Base-by-base conservation (phyloP, 2,329 filamentous ascomycete species). In the Orbilia javanica region DNA sequence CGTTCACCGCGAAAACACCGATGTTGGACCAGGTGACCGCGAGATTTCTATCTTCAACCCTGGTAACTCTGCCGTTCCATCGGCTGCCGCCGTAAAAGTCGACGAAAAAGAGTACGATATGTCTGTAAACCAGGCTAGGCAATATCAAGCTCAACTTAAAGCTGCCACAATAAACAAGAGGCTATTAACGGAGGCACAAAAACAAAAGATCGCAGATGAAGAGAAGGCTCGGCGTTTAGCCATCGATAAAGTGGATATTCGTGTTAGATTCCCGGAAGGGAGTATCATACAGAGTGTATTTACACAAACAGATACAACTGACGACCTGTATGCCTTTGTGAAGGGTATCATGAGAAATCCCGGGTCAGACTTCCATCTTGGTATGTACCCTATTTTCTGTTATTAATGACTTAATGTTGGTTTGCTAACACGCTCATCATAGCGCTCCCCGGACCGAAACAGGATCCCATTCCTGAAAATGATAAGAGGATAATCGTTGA, bases 231-330 rank as follows among this genome's bases (percentile, higher is more conserved):
- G 69, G 13, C 69, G 79, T 18, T 88, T 90, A 4, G 87, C 88
- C 4, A 87, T 94, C 77, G 89, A 88, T 63, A 88, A 89, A 34
- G 88, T 97, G 34, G 88, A 89, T 29, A 87, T 98, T 79, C 93
- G 92, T 80, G 88, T 97, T 60, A 91, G 94, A 27, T 94, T 97
- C 81, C 95, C 95, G 0, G 94, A 98, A 83, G 92, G 94, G 81
- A 92, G 90, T 72, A 90, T 91, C 66, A 89, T 94, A 34, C 89
- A 93, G 64, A 91, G 91, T 85, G 88, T 87, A n/a, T 90, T 96
- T 80, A 88, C 87, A 0, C 89, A 89, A 20, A 83, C 86, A 0
- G 91, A 94, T 27, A 93, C 92, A 0, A 92, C 91, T 0, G 86
- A 88, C 2, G 88, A 89, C 63, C 86, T 99, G 1, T 93, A 98